Evolutionary conservation across 2,329 filamentous ascomycete species (phyloP).

Genomic region (Aureobasidium sp.): DNA sequence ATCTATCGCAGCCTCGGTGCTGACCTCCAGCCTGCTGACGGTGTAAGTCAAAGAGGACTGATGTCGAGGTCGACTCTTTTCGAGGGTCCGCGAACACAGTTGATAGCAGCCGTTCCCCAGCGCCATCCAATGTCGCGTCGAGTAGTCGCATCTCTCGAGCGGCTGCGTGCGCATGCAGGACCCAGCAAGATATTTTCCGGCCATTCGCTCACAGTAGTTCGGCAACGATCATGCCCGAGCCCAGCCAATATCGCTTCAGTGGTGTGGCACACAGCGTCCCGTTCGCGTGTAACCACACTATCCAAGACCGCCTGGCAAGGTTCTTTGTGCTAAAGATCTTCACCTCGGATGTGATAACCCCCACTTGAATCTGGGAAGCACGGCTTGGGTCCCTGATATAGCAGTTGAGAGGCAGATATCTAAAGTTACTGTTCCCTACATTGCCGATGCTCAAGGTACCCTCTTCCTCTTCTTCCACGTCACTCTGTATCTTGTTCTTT

Average conservation of each 20-base stretch:
- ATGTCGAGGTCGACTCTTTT: background rate
- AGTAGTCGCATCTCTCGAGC: background rate
- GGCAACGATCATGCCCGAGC: conserved; percentile 8
- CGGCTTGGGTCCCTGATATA: conserved; percentile 2
- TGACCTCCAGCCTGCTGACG: background rate
- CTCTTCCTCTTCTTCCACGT: background rate
- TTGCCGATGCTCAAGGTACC: background rate
- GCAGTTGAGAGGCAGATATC: background rate
- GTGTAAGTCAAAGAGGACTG: background rate
- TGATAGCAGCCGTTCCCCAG: background rate
- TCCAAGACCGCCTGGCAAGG: background rate
- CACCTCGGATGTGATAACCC: conserved; percentile 4
- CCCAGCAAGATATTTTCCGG: background rate
- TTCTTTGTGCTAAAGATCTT: background rate
- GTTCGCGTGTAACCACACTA: conserved; percentile 4
- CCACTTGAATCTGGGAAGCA: background rate
- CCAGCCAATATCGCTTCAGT: conserved; percentile 6
- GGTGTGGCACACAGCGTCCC: background rate
- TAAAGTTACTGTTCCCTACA: background rate
- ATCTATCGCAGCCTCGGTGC: background rate
- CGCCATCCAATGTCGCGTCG: background rate
- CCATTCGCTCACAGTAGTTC: conserved; percentile 2
- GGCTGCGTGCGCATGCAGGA: conserved; percentile 6
- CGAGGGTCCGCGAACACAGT: background rate
- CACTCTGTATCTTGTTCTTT: background rate